Base-by-base conservation (phyloP, 805 yeast genomes). In the Diddensiella transvaalensis region DNA sequence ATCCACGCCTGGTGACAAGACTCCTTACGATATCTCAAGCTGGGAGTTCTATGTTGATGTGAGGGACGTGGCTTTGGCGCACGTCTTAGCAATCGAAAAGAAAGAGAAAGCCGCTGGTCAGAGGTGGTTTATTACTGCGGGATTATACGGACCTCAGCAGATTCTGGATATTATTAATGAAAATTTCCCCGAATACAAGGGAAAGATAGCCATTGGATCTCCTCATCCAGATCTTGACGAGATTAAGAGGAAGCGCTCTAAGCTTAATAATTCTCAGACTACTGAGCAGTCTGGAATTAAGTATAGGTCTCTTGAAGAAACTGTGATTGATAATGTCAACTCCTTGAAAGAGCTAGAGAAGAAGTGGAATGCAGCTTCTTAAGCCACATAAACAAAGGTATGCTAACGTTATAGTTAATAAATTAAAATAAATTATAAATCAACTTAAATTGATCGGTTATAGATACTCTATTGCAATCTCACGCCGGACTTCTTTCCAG, bases 51-150 rank as follows among this genome's bases (percentile, higher is more conserved):
- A 61, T 40, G 69, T 76, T 33, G 85, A 82, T 61, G 85, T 82
- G 3, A 71, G 85, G 58, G 87, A 83, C 57, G 83, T 78, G 37
- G 84, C 86, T 5, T 60, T 60, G 46, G 79, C 83, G 4, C 87
- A 82, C 59, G 56, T 79, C 10, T 54, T 59, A 13, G 81, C 83
- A 3, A 67, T 78, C 49, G 75, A 74, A 63, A 35, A 18, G 17
- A 44, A 62, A 60, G 32, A 50, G 5, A 48, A 49, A 15, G 45
- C 63, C 4, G 55, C 40, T 17, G 55, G 48, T 11, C 44, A 46
- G 42, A 38, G 55, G 22, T 51, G 47, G 35, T 22, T 44, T 23
- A 17, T 42, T 17, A 37, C 49, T 3, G 35, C 46, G 22, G 46
- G 44, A 11, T 18, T 30, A n/a, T 55, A 30, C 44, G 33, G 48